Evolutionary conservation across 108 stramenopile genomes (phyloP), one percentile per base, ranked within the genome.

Genomic region (Fistulifera pelliculosa): DNA sequence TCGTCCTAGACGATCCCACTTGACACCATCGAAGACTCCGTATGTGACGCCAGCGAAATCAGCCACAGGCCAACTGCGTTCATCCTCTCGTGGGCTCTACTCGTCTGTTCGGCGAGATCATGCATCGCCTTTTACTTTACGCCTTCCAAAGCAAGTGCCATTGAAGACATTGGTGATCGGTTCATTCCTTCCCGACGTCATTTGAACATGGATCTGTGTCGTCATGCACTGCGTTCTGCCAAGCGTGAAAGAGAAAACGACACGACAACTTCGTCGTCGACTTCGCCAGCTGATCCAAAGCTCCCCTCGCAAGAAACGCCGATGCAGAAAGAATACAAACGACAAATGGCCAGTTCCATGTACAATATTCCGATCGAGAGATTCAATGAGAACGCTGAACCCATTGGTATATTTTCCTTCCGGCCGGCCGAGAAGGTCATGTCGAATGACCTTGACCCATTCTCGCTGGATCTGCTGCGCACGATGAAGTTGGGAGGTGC

Each of bases 181-280:
- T 93, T 88, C 70, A 93, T 93, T 19, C 91, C 91, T 25, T 85
- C 85, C 42, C 82, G 91, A 28, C 75, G 84, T 11, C 45, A 60
- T 39, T 78, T 87, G 82, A 81, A 86, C 58, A 62, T 88, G 45
- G 85, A 87, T 43, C 39, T 90, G 3, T 74, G 72, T 56, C 88
- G 84, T 0, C 59, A 74, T 5, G 66, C 67, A n/a, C 56, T 90
- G 6, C 65, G 80, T 38, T 69, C 75, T 28, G 80, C 67, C 2
- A 84, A 85, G 47, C 56, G 54, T 26, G 15, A 18, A 52, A 13
- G 39, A 41, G 13, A 50, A 43, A 49, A 45, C 40, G 25, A 52
- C 43, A 39, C 53, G 23, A 45, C 16, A 15, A 50, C 35, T 35
- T 31, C 50, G 22, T 17, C 41, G 26, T 17, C 45, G 58, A n/a